Conservation (phyloP, 257 asterid species). For the Cruciata laevipes region DNA sequence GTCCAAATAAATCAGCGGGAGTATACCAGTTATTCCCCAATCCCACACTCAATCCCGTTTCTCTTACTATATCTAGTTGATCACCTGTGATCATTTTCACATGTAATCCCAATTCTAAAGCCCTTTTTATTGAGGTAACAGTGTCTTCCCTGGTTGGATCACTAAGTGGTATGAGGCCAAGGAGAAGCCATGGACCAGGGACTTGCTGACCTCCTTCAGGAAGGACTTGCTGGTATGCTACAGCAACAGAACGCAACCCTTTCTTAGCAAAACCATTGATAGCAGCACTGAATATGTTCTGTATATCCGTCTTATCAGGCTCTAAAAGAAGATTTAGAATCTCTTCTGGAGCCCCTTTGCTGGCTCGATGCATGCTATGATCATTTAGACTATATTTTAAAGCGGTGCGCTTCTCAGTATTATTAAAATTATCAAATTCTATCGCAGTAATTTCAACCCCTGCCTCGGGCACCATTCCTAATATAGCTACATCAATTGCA, state of each 20-base stretch:
- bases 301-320: constrained; percentile 73
- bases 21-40: constrained; percentile 93
- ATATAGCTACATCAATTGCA: constrained; percentile 77
- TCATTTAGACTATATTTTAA: constrained; percentile 42
- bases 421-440: constrained; percentile 46
- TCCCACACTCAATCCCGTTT: constrained; percentile 76
- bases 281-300: constrained; percentile 65
- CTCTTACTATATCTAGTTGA: constrained; percentile 76
- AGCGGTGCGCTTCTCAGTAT: constrained; percentile 56
- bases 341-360: constrained; percentile 74
- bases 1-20: constrained; percentile 71
- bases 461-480: constrained; percentile 70
- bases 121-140: constrained; percentile 85
- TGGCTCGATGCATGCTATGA: constrained; percentile 57
- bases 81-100: constrained; percentile 95
- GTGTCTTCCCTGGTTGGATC: constrained; percentile 97
- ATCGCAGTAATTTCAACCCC: constrained; percentile 39
- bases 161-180: constrained; percentile 86
- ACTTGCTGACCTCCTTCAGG: no score
- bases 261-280: constrained; percentile 90
- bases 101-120: constrained; percentile 81
- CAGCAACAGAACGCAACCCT: constrained; percentile 85
- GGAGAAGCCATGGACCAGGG: constrained; percentile 89
- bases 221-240: constrained; percentile 97
- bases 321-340: constrained; percentile 73